A percentile compares a stretch with the other conserved stretches of the same genome.
These are phyloP conservation scores for Kuraishia hungarica DNA, from an alignment of 805 yeast genomes.

Conservation along the genomic window DNA sequence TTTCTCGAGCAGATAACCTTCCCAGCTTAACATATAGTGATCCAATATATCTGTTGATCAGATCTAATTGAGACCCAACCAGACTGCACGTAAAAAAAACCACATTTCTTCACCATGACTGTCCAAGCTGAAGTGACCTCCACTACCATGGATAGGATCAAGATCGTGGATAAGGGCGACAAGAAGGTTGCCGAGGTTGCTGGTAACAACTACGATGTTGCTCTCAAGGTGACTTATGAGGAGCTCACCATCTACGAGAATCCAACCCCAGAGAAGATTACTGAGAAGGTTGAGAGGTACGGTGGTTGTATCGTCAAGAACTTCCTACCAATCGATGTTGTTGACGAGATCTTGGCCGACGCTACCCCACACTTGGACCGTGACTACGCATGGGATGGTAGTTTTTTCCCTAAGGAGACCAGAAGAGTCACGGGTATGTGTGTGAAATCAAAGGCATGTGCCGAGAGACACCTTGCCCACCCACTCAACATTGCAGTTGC, in stretches of 20 bases:
- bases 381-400: conserved; percentile 15
- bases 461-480: conserved; percentile 11
- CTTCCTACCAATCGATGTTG: conserved; percentile 7
- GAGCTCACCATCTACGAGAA: conserved; percentile 5
- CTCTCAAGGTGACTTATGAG: conserved; percentile 5
- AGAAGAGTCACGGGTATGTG: conserved; percentile 15
- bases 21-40: too few species aligned
- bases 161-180: conserved; percentile 2
- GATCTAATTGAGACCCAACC: neutral
- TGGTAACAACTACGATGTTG: neutral
- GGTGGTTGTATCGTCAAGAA: conserved; percentile 18
- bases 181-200: conserved; percentile 1
- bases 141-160: neutral
- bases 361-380: conserved; percentile 15
- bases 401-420: conserved; percentile 16
- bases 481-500: conserved; percentile 11
- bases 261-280: conserved; percentile 5
- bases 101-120: neutral
- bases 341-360: conserved; percentile 12
- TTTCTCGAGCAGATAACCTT: too few species aligned
- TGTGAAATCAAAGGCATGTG: conserved; percentile 13
- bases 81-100: neutral
- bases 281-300: conserved; percentile 12
- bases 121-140: neutral
- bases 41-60: neutral